These are phyloP conservation scores for Beta macrorhiza DNA, from an alignment of 179 eudicot species.

Conservation along the genomic window DNA sequence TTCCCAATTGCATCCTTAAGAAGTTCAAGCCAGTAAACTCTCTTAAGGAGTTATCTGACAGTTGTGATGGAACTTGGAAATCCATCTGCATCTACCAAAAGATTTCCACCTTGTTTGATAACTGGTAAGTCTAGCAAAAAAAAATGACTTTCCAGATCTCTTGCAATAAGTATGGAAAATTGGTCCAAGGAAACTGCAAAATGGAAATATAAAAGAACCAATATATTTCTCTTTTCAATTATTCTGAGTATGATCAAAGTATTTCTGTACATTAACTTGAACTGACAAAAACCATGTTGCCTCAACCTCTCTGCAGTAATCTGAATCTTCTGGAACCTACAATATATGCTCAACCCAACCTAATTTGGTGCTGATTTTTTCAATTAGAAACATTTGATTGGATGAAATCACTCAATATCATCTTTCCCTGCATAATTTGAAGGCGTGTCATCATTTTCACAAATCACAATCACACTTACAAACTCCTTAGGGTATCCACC, in stretches of 20 bases:
- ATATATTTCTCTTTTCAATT: slow-evolving; percentile 18
- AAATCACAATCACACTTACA: slow-evolving; percentile 21
- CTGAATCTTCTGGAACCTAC: slow-evolving; percentile 12
- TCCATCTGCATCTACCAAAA: too few species aligned
- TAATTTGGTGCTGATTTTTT: not conserved
- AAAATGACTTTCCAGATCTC: not conserved
- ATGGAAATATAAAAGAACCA: not conserved
- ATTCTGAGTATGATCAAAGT: slow-evolving; percentile 30
- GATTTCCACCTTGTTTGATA: too few species aligned
- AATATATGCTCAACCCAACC: not conserved
- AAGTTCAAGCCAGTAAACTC: not conserved
- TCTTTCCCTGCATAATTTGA: not conserved
- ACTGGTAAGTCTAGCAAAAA: too few species aligned
- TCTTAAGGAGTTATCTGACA: not conserved
- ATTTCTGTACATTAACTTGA: slow-evolving; percentile 29
- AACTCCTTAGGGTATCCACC: slow-evolving; percentile 53
- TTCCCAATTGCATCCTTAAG: not conserved
- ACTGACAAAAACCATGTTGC: slow-evolving; percentile 27
- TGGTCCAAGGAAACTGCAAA: not conserved
- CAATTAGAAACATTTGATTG: not conserved
- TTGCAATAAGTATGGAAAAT: not conserved
- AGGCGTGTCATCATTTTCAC: slow-evolving; percentile 11
- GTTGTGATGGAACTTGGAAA: not conserved
- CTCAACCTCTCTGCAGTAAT: slow-evolving; percentile 12
- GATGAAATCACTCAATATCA: not conserved